Evolutionary conservation across 495 filamentous ascomycete species (phyloP).

Genomic region (Penicillium chermesinum): DNA sequence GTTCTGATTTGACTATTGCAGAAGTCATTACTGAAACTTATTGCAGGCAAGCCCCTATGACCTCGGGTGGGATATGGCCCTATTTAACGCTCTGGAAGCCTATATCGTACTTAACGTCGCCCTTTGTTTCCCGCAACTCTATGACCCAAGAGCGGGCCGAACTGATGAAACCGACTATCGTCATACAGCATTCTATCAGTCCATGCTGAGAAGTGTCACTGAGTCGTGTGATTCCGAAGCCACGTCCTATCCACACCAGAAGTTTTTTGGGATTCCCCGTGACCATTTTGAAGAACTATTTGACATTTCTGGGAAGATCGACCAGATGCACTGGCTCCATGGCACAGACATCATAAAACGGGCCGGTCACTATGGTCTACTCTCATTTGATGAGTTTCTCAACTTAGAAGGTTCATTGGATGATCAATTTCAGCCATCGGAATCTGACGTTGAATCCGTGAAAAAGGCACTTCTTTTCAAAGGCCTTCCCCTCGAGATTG

Average conservation of each 20-base stretch:
- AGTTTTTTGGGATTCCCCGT: constrained; percentile 8
- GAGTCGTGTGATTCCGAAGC: background rate
- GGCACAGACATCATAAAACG: constrained; percentile 2
- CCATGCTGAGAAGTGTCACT: constrained; percentile 3
- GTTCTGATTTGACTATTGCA: background rate
- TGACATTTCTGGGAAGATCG: background rate
- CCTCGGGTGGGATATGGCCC: constrained; percentile 3
- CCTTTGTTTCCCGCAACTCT: constrained; percentile 5
- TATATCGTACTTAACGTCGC: constrained; percentile 9
- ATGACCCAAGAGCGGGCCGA: constrained; percentile 5
- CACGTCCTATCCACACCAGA: constrained; percentile 2
- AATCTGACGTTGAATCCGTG: constrained; percentile 5
- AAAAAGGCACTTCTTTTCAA: background rate
- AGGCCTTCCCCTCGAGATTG: constrained; percentile 5
- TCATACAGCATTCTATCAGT: constrained; percentile 8
- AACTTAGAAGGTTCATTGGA: constrained; percentile 1
- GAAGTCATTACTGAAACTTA: background rate
- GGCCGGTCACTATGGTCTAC: constrained; percentile 4
- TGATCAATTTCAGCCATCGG: constrained; percentile 3
- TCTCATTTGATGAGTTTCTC: constrained; percentile 11
- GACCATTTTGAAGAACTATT: constrained; percentile 5
- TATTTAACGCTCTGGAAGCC: background rate
- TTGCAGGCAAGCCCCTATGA: constrained; percentile 1
- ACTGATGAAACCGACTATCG: constrained; percentile 9
- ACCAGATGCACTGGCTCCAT: constrained; percentile 4